Percentiles rank a stretch among this genome's conserved stretches.
phyloP scores from a whole-genome alignment of 1,284 basidiomycete species.

The Polyporus tsugae region DNA sequence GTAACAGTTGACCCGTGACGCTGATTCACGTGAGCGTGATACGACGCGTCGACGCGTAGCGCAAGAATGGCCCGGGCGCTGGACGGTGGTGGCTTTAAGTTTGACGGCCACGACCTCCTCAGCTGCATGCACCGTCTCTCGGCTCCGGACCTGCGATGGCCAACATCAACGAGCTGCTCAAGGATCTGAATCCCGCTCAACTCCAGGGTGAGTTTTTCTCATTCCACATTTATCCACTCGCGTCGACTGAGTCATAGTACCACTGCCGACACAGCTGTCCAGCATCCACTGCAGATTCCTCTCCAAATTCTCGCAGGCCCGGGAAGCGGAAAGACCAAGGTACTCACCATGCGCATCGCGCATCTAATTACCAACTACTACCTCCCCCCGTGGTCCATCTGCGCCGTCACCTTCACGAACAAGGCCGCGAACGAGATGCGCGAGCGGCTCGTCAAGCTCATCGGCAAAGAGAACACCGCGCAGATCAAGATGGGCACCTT shows the following conservation, averaged over 20 bases:
- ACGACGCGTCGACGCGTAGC: slow-evolving; percentile 28
- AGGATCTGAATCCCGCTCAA: slow-evolving; percentile 35
- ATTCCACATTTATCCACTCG: neutral
- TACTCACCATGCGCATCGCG: slow-evolving; percentile 80
- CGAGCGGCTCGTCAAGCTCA: slow-evolving; percentile 72
- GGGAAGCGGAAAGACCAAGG: slow-evolving; percentile 78
- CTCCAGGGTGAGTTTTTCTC: slow-evolving; percentile 22
- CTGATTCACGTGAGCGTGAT: slow-evolving; percentile 30
- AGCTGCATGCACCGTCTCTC: neutral
- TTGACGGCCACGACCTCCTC: slow-evolving; percentile 14
- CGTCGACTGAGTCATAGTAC: neutral
- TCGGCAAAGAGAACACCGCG: slow-evolving; percentile 70
- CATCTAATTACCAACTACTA: slow-evolving; percentile 72
- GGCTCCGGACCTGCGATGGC: slow-evolving; percentile 15
- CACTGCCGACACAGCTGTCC: slow-evolving; percentile 60
- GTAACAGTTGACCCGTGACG: neutral
- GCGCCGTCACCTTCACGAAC: slow-evolving; percentile 88
- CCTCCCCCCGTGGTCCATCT: slow-evolving; percentile 69
- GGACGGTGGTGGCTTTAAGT: slow-evolving; percentile 10
- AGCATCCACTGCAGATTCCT: slow-evolving; percentile 65
- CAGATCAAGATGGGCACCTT: slow-evolving; percentile 84
- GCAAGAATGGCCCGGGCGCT: slow-evolving; percentile 15
- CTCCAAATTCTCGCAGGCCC: slow-evolving; percentile 89
- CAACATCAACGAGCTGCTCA: slow-evolving; percentile 23
- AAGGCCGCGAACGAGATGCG: slow-evolving; percentile 94